phyloP scores from a whole-genome alignment of 208 protist species.

The Novymonas esmeraldas region DNA sequence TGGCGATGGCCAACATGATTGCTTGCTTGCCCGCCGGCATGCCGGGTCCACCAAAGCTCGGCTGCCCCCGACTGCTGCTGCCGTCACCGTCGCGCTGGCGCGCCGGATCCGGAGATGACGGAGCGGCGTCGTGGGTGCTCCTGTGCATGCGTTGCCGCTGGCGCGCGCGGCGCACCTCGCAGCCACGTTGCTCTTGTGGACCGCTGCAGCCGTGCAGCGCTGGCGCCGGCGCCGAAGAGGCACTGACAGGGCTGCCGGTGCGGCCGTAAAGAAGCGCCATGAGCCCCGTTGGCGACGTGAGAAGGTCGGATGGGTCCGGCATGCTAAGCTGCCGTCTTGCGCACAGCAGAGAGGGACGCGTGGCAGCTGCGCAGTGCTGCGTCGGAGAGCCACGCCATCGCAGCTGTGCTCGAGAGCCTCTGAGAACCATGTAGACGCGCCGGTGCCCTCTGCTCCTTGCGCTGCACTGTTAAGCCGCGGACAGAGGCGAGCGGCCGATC shows the following conservation, averaged over 20 bases:
- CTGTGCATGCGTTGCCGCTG: conserved; percentile 7
- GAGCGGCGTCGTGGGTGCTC: not conserved
- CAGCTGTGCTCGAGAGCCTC: too few relatives aligned
- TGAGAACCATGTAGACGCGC: too few relatives aligned
- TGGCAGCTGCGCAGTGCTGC: not conserved
- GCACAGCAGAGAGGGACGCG: not conserved
- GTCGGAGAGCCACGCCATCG: not conserved
- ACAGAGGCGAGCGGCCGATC: too few relatives aligned
- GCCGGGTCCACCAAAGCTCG: not conserved
- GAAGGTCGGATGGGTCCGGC: conserved; percentile 42
- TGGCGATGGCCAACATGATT: conserved; percentile 49
- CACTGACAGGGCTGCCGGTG: conserved; percentile 7
- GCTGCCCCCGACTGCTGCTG: not conserved
- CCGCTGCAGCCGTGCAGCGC: not conserved
- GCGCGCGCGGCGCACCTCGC: conserved; percentile 11
- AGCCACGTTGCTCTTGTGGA: not conserved
- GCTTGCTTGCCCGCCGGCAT: conserved; percentile 49
- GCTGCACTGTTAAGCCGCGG: not conserved
- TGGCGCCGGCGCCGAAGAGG: too few relatives aligned
- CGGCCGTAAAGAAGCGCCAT: conserved; percentile 71
- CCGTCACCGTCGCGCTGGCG: not conserved
- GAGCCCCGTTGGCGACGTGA: conserved; percentile 69
- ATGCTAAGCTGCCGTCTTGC: conserved; percentile 26
- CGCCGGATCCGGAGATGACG: not conserved
- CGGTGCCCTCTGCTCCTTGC: too few relatives aligned